Evolutionary conservation across 2,329 filamentous ascomycete species (phyloP).

Genomic region (Scolecobasidium constrictum): DNA sequence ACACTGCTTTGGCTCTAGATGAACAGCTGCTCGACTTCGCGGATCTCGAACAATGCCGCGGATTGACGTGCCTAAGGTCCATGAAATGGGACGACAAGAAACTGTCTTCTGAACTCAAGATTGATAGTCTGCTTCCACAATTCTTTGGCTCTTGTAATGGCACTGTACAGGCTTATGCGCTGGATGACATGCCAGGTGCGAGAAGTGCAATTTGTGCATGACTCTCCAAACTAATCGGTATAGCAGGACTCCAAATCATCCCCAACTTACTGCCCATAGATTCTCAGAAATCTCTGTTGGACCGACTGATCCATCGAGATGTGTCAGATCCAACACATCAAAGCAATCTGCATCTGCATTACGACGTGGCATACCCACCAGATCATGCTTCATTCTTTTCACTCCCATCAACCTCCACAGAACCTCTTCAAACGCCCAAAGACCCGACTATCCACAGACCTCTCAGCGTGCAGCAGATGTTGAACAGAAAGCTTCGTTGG

Average conservation of each 20-base stretch:
- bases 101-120: no score
- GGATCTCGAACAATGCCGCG: no score
- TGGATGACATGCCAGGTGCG: conserved; percentile 58
- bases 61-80: no score
- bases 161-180: conserved; percentile 42
- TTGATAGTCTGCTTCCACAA: no score
- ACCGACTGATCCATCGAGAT: conserved; percentile 65
- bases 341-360: conserved; percentile 85
- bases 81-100: no score
- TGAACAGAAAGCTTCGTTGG: conserved; percentile 81
- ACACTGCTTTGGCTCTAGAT: conserved; percentile 38
- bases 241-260: conserved; percentile 64
- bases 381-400: conserved; percentile 40
- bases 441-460: conserved; percentile 65
- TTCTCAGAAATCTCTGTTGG: conserved; percentile 60
- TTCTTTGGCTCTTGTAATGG: not conserved
- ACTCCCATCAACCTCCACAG: conserved; percentile 45
- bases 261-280: conserved; percentile 61
- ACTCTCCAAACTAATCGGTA: not conserved
- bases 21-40: conserved; percentile 30
- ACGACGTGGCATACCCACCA: conserved; percentile 53
- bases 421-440: conserved; percentile 50
- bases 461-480: conserved; percentile 55
- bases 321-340: conserved; percentile 62
- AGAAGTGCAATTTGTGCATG: conserved; percentile 7